Conservation (phyloP, 106 monocot species). For the Dioscorea dumetorum region DNA sequence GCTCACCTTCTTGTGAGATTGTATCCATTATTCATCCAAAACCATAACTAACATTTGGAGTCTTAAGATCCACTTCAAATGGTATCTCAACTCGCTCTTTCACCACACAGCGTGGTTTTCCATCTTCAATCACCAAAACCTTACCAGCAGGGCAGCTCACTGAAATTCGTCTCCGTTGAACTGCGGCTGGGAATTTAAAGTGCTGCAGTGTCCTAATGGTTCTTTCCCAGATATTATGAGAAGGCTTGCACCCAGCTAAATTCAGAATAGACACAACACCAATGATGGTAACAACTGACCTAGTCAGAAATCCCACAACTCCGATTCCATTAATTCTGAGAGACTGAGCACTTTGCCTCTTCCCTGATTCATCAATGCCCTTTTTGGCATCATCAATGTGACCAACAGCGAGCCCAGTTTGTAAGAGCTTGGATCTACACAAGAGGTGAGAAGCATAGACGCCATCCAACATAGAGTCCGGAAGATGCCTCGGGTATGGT, state of each 20-base stretch:
- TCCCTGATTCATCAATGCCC: conserved; percentile 7
- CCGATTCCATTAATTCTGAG: not conserved
- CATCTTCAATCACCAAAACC: conserved; percentile 66
- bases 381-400: not conserved
- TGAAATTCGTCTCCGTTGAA: not conserved
- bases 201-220: not conserved
- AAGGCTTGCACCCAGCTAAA: conserved; percentile 44
- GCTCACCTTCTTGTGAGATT: no score
- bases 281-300: conserved; percentile 40
- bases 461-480: conserved; percentile 41
- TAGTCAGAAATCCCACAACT: conserved; percentile 42
- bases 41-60: conserved; percentile 57
- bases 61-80: conserved; percentile 45
- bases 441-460: conserved; percentile 12
- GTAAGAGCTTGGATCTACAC: conserved; percentile 14
- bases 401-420: conserved; percentile 7
- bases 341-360: conserved; percentile 1
- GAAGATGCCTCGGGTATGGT: conserved; percentile 46
- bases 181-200: conserved; percentile 16
- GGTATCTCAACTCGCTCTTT: conserved; percentile 81
- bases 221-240: conserved; percentile 4
- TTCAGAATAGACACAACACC: conserved; percentile 39
- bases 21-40: conserved; percentile 38
- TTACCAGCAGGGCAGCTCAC: conserved; percentile 61
- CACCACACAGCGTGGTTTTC: conserved; percentile 54